phyloP scores from a whole-genome alignment of 176 grass and related monocot species.

The Eragrostis curvula region DNA sequence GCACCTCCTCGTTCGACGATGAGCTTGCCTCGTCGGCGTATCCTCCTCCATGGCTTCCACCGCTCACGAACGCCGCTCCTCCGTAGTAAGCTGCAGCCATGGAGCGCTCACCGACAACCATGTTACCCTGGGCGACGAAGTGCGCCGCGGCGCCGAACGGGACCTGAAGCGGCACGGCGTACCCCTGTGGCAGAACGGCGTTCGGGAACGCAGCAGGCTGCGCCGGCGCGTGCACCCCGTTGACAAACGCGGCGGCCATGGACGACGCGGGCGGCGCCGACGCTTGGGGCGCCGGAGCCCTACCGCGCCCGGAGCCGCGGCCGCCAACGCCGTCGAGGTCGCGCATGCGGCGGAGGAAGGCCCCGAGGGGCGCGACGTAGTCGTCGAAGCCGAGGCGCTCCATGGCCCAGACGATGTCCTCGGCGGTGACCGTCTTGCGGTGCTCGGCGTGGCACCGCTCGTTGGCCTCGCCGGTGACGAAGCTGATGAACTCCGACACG shows the following conservation, averaged over 20 bases:
- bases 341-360: conserved; percentile 56
- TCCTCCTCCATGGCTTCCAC: neutral
- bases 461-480: conserved; percentile 80
- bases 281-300: neutral
- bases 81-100: neutral
- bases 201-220: neutral
- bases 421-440: conserved; percentile 77
- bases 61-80: neutral
- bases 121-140: neutral
- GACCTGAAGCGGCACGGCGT: neutral
- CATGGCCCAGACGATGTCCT: conserved; percentile 84
- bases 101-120: neutral
- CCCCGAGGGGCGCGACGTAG: conserved; percentile 52
- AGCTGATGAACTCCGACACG: conserved; percentile 87
- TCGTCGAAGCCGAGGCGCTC: conserved; percentile 68
- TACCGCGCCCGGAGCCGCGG: neutral
- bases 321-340: conserved; percentile 24
- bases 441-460: conserved; percentile 70
- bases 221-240: neutral
- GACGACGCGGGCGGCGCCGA: neutral
- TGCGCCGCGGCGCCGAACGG: neutral
- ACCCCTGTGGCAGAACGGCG: neutral
- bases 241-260: neutral
- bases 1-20: conserved; percentile 5
- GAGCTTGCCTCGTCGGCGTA: conserved; percentile 18